These are phyloP conservation scores for Nepenthes mirabilis DNA, from an alignment of 148 eudicot species.

Conservation along the genomic window DNA sequence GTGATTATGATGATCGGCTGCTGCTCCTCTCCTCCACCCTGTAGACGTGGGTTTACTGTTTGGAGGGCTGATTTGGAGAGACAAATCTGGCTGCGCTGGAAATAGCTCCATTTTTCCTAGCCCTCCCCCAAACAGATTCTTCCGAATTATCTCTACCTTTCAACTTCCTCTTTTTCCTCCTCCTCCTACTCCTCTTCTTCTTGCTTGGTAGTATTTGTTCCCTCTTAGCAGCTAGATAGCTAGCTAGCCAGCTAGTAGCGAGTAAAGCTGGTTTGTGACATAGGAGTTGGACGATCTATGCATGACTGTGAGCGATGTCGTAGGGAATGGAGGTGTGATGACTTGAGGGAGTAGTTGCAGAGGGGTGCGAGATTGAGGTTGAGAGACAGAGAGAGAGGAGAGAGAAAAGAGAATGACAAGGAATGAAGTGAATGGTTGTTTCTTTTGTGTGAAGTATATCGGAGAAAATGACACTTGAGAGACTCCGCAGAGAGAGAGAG, in stretches of 20 bases:
- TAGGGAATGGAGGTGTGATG: slow-evolving; percentile 16
- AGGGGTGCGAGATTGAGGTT: slow-evolving; percentile 9
- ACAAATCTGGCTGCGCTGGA: slow-evolving; percentile 94
- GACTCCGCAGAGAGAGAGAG: slow-evolving; percentile 3
- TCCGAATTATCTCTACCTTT: not conserved
- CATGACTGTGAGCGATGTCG: not conserved
- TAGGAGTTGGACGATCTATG: not conserved
- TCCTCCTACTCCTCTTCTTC: not conserved
- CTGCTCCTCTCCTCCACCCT: slow-evolving; percentile 6
- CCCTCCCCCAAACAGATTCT: not conserved
- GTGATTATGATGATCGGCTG: not conserved
- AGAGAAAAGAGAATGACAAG: slow-evolving; percentile 24
- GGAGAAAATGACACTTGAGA: slow-evolving; percentile 82
- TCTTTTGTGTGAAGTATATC: slow-evolving; percentile 79
- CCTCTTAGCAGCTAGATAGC: not conserved
- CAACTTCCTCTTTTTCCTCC: not conserved
- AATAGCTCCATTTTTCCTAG: slow-evolving; percentile 62
- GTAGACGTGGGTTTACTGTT: slow-evolving; percentile 33
- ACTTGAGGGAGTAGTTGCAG: slow-evolving; percentile 30
- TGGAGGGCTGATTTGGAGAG: slow-evolving; percentile 92
- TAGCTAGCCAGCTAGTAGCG: not conserved
- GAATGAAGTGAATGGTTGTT: slow-evolving; percentile 52
- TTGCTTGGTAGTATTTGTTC: too few relatives aligned
- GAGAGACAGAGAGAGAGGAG: slow-evolving; percentile 15
- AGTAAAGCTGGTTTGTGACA: too few relatives aligned